Evolutionary conservation across 2,329 filamentous ascomycete genomes (phyloP), one percentile per base, ranked within the genome.

Genomic region (Seiridium cupressi): DNA sequence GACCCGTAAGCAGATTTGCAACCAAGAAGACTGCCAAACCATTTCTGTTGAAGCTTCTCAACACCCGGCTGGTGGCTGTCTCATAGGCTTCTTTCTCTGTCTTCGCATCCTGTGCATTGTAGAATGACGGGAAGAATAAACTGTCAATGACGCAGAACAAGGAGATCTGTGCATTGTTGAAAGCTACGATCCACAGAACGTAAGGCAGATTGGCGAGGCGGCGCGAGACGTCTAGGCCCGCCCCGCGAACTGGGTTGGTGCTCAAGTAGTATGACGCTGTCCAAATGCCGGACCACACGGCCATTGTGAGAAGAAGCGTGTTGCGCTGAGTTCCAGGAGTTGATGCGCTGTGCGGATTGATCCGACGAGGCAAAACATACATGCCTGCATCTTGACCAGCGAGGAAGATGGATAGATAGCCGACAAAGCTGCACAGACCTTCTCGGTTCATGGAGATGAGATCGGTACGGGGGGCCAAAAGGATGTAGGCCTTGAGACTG

Each of bases 391-490:
- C 90, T 71, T 96, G 92, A 3, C 95, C 95, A 0, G 91, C 88
- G 44, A 99, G 85, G 74, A 97, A 99, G 61, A 99, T 97, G 51
- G 94, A 90, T 51, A 99, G 84, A 72, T 99, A 99, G 4, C 95
- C 95, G 55, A 91, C 77, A 74, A 98, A 97, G 58, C 93, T 97
- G 74, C 94, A 97, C n/a, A 99, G 83, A 0, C 95, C 95, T 74
- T 99, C 95, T 34, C 94, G 85, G 72, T 99, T 99, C 81, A 93
- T 91, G 2, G 92, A 94, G 5, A 99, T 74, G 11, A 97, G 79
- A 68, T 93, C 86, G 0, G 83, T 87, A 4, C 95, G 87, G 5
- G 92, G 91, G 0, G 92, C 93, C 6, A 90, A 86, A 31, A 99
- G 82, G 62, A 98, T 89, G 72, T 88, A 98, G 7, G 85, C 84